Evolutionary conservation across 2,329 filamentous ascomycete species (phyloP), one percentile per base, ranked within the genome.

Genomic region (Apiospora sp.): DNA sequence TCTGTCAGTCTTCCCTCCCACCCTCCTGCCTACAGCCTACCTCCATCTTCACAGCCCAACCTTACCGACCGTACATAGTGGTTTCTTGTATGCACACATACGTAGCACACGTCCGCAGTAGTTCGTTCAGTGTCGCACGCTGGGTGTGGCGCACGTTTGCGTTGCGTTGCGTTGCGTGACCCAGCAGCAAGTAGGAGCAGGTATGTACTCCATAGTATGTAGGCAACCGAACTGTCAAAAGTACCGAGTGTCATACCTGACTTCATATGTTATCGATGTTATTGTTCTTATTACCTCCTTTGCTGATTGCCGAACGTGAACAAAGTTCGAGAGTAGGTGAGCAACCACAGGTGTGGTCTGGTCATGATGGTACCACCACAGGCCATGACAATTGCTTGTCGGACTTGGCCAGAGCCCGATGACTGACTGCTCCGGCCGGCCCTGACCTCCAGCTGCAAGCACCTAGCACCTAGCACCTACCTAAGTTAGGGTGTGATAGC

Each of bases 321-420:
- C 22, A 30, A 37, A n/a, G 6, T 4, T 61, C 19, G 54, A 37
- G 37, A 61, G 54, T 22, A 61, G 54, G 54, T 61, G 54, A 61
- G 30, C 27, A 61, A 22, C 30, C 54, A 16, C 34, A 37, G 10
- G 58, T 41, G 22, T 37, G 19, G 58, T 64, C 58, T 64, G 58
- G 58, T 64, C 58, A 64, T 64, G 58, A 64, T 64, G 58, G 58
- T 64, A 34, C 58, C 58, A 64, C 58, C 58, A 64, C 58, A 22
- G 58, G 54, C 54, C 54, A 61, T 61, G 54, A 34, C 54, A 37
- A 34, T 61, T 61, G 54, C 54, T 61, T 61, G 54, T 61, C 58
- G 58, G 58, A 64, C 58, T 64, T 41, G 58, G 58, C 58, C 58
- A 64, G 58, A 41, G 58, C 34, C 58, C 58, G 58, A n/a, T 34